Evolutionary conservation across 805 yeast species (phyloP).

Genomic region (Vanderwaltozyma polyspora): DNA sequence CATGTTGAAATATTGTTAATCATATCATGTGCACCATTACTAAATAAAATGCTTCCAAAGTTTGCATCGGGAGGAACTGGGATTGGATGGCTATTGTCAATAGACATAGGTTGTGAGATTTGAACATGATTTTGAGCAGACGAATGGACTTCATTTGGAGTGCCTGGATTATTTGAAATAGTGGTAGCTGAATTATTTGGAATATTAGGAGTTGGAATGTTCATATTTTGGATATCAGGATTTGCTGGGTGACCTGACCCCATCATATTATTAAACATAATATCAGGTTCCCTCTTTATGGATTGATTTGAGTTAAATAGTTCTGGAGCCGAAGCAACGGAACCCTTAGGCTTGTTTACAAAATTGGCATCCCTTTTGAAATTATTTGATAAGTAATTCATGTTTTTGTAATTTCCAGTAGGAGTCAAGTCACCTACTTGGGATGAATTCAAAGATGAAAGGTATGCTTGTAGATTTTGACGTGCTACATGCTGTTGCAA

Average conservation of each 20-base stretch:
- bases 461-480: conserved; percentile 25
- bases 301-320: not conserved
- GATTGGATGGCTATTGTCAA: not conserved
- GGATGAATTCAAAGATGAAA: conserved; percentile 15
- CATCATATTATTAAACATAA: not conserved
- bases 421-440: not conserved
- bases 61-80: not conserved
- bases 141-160: not conserved
- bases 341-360: not conserved
- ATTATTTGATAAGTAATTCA: not conserved
- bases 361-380: not conserved
- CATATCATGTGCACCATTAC: conserved; percentile 43
- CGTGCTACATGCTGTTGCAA: conserved; percentile 26
- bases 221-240: not conserved
- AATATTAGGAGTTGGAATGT: not conserved
- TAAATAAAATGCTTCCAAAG: conserved; percentile 7
- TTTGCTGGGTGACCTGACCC: too few relatives aligned
- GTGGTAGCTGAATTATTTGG: not conserved
- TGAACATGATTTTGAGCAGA: conserved; percentile 1
- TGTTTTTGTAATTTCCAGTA: not conserved
- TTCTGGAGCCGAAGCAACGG: not conserved
- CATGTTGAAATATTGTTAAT: conserved; percentile 49
- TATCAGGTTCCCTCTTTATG: not conserved
- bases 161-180: not conserved
- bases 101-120: not conserved